Evolutionary conservation across 1,139 yeast species (phyloP).

Genomic region (Candida glucosophila): DNA sequence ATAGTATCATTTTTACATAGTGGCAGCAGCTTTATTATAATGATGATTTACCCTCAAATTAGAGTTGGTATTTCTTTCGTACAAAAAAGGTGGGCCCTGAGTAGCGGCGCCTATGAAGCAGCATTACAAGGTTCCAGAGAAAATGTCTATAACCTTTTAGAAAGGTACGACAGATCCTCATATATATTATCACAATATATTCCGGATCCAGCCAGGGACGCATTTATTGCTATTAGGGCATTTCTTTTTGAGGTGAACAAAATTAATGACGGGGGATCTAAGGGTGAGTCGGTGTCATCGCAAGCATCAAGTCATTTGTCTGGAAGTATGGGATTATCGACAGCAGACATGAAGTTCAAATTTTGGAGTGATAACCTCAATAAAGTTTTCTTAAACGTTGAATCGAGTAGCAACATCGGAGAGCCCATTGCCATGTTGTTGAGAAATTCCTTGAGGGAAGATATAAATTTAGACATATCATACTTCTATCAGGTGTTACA

Average conservation of each 20-base stretch:
- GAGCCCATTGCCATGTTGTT: conserved; percentile 64
- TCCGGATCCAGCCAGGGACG: conserved; percentile 58
- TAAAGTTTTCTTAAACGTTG: conserved; percentile 33
- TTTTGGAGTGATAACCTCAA: conserved; percentile 53
- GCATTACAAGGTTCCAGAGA: conserved; percentile 31
- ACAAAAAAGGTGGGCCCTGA: too few species aligned
- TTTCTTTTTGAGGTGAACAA: conserved; percentile 63
- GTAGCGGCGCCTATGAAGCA: conserved; percentile 9
- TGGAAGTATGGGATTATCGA: conserved; percentile 30
- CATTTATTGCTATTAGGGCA: conserved; percentile 60
- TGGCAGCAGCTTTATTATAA: too few species aligned
- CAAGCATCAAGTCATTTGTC: conserved; percentile 23
- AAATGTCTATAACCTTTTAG: conserved; percentile 33
- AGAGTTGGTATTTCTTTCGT: too few species aligned
- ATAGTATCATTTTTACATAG: too few species aligned
- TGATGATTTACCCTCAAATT: too few species aligned
- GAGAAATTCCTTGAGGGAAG: conserved; percentile 39
- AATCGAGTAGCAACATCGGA: conserved; percentile 30
- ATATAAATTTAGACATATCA: conserved; percentile 43
- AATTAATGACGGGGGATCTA: conserved; percentile 40
- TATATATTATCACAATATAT: conserved; percentile 59
- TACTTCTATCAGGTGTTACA: conserved; percentile 55
- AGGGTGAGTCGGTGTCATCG: conserved; percentile 22
- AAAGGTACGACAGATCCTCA: conserved; percentile 54
- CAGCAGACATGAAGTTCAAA: conserved; percentile 47